These are phyloP conservation scores for Cucumis cinereus DNA, from an alignment of 306 rosid genomes.

Conservation along the genomic window DNA sequence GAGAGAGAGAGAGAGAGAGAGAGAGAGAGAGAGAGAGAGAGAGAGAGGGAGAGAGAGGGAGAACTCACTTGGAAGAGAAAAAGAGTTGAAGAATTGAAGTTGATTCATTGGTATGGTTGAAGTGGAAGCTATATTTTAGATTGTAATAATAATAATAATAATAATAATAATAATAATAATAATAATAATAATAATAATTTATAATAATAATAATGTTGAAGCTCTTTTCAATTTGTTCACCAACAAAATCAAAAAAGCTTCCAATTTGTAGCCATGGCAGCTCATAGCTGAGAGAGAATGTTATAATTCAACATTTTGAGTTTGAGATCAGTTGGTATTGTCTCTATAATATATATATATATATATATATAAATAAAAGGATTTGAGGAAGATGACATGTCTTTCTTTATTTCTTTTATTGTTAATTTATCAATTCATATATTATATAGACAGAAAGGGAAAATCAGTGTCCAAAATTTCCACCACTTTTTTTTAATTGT, in stretches of 20 bases:
- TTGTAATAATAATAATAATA: neutral
- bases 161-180: neutral
- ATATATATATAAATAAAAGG: neutral
- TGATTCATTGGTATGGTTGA: neutral
- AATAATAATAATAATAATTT: no score
- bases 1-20: no score
- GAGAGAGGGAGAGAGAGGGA: no score
- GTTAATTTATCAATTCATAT: no score
- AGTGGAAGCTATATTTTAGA: neutral
- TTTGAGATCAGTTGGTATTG: neutral
- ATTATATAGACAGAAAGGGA: no score
- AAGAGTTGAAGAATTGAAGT: neutral
- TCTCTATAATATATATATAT: no score
- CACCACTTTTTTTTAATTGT: neutral
- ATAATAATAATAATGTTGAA: neutral
- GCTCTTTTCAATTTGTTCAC: neutral
- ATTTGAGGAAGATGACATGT: neutral
- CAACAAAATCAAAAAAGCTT: neutral
- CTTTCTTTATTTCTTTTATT: neutral
- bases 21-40: no score
- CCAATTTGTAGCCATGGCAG: neutral
- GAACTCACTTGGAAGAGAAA: conserved; percentile 1
- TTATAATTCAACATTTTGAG: neutral
- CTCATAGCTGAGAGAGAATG: neutral
- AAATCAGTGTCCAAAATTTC: neutral